These are phyloP conservation scores for Lentinula boryana DNA, from an alignment of 768 basidiomycete species.

Conservation along the genomic window DNA sequence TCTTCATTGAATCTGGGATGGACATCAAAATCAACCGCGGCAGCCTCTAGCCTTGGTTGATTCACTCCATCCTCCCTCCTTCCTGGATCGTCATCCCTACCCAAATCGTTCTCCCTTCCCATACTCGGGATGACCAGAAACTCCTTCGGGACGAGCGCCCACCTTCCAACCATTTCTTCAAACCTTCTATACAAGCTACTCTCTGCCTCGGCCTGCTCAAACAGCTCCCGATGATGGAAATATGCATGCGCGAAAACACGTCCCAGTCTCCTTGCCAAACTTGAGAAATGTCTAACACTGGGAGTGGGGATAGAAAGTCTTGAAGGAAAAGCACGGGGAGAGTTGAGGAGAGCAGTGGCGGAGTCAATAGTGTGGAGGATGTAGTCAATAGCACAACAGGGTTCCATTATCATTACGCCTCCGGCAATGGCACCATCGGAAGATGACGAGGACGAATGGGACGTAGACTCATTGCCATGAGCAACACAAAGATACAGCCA, in stretches of 20 bases:
- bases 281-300: constrained; percentile 84
- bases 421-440: background rate
- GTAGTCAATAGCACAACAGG: constrained; percentile 98
- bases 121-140: constrained; percentile 70
- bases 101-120: background rate
- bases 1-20: background rate
- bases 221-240: constrained; percentile 89
- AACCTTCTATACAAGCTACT: constrained; percentile 88
- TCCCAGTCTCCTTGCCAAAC: constrained; percentile 84
- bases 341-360: constrained; percentile 87
- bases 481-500: constrained; percentile 97
- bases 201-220: constrained; percentile 87
- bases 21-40: constrained; percentile 27
- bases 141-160: constrained; percentile 75
- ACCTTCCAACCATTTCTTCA: constrained; percentile 73
- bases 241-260: constrained; percentile 97
- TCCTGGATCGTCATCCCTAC: constrained; percentile 19
- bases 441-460: background rate
- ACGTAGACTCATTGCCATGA: constrained; percentile 63
- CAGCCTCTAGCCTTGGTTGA: constrained; percentile 34
- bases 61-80: constrained; percentile 22
- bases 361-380: constrained; percentile 90
- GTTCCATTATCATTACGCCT: constrained; percentile 31
- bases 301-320: constrained; percentile 75
- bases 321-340: constrained; percentile 87